Evolutionary conservation across 148 eudicot species (phyloP), one percentile per base, ranked within the genome.

Genomic region (Pouteria glomerata): DNA sequence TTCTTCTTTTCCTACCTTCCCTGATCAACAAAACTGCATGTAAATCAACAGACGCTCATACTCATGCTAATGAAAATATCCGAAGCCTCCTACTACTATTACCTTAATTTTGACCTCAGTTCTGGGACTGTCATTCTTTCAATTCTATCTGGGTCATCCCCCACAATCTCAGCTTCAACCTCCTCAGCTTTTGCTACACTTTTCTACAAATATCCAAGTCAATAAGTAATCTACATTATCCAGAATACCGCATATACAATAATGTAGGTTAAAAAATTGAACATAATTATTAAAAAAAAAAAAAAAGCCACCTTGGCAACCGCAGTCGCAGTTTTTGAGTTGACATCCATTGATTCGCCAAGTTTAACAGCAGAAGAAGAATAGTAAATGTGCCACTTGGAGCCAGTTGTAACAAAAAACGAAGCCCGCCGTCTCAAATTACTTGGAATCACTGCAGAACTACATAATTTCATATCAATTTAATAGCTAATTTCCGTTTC

Each of bases 51-150:
- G 51, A 45, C 63, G 53, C 51, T 6, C 55, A 14, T 31, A 66
- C 26, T 41, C n/a, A 30, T 39, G 73, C 73, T 26, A 57, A 18
- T 39, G 37, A 57, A 14, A 31, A 21, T 37, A 65, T 31, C 24
- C 23, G 2, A 42, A 44, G 30, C 26, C 13, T 66, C 53, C 39
- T 16, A 58, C 51, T 42, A 63, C 55, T 7, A 57, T 29, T 74
- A 90, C 96, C 93, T 86, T 52, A 88, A 78, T 57, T 86, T 81
- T 47, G 73, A 78, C 82, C 84, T 81, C 71, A 88, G 90, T 68
- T 90, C 77, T 57, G 75, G 82, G 41, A 88, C 89, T 19, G 92
- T 84, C 96, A 88, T 81, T 21, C 63, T 82, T 64, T 84, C 88
- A 27, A 81, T 56, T 61, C 59, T 78, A 56, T 63, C 76, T 23